phyloP scores from a whole-genome alignment of 2,329 filamentous ascomycete species.

The Phialophora tarda region DNA sequence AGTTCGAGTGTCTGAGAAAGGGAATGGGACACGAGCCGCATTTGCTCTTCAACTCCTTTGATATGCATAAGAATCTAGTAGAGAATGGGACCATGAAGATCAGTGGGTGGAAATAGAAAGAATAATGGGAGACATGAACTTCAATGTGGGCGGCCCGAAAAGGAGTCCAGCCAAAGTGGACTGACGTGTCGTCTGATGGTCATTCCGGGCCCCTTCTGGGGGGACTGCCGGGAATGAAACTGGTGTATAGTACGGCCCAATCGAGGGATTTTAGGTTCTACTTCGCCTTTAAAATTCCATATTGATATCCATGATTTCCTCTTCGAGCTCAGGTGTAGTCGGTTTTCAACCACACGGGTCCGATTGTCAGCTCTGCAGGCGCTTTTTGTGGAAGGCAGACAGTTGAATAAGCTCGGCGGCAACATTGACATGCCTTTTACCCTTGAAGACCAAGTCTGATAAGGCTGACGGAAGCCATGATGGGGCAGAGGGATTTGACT shows the following conservation, averaged over 20 bases:
- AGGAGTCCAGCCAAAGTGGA: background rate
- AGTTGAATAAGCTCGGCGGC: background rate
- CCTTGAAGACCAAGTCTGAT: background rate
- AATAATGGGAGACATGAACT: slow-evolving; percentile 29
- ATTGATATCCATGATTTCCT: background rate
- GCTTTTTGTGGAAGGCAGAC: background rate
- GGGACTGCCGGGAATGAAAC: background rate
- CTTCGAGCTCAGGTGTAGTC: background rate
- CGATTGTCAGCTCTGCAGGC: background rate
- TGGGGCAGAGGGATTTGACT: background rate
- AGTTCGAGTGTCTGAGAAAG: slow-evolving; percentile 81
- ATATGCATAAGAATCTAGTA: slow-evolving; percentile 82
- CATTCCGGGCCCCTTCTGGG: too few relatives aligned
- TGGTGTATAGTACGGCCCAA: background rate
- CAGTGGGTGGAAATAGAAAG: slow-evolving; percentile 60
- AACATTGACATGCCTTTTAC: background rate
- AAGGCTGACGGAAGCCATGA: background rate
- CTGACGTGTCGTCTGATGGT: background rate
- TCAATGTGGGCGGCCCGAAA: background rate
- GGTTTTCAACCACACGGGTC: background rate
- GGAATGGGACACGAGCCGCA: slow-evolving; percentile 90
- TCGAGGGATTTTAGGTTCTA: background rate
- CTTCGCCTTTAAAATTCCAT: background rate
- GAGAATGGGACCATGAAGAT: slow-evolving; percentile 92
- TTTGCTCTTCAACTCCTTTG: slow-evolving; percentile 81